Percentiles rank a stretch among this genome's conserved stretches.
These are phyloP conservation scores for Mercurialis annua DNA, from an alignment of 345 rosid species.

Conservation along the genomic window DNA sequence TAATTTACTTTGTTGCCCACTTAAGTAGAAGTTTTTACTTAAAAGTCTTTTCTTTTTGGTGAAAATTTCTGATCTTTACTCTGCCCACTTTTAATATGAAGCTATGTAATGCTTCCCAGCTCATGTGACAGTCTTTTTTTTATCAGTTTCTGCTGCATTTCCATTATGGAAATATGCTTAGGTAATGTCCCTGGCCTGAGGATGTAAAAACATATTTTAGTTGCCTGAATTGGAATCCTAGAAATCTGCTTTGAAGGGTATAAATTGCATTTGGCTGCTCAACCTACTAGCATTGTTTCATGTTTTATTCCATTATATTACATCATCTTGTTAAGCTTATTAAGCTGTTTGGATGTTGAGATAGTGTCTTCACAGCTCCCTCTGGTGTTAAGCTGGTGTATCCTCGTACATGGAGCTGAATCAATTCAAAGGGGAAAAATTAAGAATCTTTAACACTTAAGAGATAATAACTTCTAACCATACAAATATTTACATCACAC, in stretches of 20 bases:
- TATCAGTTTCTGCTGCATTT: slow-evolving; percentile 7
- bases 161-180: slow-evolving; percentile 6
- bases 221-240: slow-evolving; percentile 11
- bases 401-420: slow-evolving; percentile 56
- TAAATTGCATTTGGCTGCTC: slow-evolving; percentile 21
- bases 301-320: slow-evolving; percentile 11
- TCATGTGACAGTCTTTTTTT: no score
- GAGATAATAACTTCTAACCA: no score
- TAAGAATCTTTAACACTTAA: background rate
- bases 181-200: slow-evolving; percentile 25
- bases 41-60: no score
- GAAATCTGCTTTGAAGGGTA: slow-evolving; percentile 14
- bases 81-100: no score
- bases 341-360: slow-evolving; percentile 30
- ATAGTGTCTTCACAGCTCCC: slow-evolving; percentile 55
- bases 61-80: no score
- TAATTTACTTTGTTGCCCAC: no score
- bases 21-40: no score
- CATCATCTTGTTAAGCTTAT: slow-evolving; percentile 24
- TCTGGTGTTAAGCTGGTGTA: slow-evolving; percentile 63
- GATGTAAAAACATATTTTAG: slow-evolving; percentile 1
- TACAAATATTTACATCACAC: no score
- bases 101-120: no score
- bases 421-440: background rate
- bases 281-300: background rate